Evolutionary conservation across 805 yeast species (phyloP).

Genomic region (Candida boleticola): DNA sequence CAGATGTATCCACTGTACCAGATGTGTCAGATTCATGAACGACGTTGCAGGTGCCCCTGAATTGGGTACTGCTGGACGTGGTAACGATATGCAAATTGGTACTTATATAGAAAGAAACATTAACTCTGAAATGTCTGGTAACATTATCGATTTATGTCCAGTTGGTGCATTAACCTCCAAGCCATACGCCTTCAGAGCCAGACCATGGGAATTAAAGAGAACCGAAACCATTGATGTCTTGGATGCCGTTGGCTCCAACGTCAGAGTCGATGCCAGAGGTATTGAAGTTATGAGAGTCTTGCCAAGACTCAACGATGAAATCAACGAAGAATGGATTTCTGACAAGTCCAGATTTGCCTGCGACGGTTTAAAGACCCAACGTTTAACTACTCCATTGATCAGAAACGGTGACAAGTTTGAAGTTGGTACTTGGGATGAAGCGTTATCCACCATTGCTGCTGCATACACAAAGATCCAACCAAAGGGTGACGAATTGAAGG

Average conservation of each 20-base stretch:
- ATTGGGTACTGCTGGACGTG: slow-evolving; percentile 85
- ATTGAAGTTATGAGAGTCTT: slow-evolving; percentile 83
- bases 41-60: slow-evolving; percentile 94
- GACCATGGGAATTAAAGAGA: slow-evolving; percentile 92
- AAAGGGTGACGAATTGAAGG: slow-evolving; percentile 70
- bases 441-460: slow-evolving; percentile 64
- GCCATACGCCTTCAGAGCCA: slow-evolving; percentile 88
- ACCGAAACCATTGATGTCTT: slow-evolving; percentile 82
- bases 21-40: slow-evolving; percentile 86
- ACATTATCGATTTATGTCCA: slow-evolving; percentile 84
- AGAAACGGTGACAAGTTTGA: slow-evolving; percentile 67
- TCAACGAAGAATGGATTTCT: slow-evolving; percentile 89
- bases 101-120: slow-evolving; percentile 83
- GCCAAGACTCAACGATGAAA: slow-evolving; percentile 82
- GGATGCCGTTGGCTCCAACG: slow-evolving; percentile 80
- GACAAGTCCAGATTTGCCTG: slow-evolving; percentile 84
- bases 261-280: slow-evolving; percentile 85
- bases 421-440: slow-evolving; percentile 86
- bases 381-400: slow-evolving; percentile 77
- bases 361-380: slow-evolving; percentile 83
- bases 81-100: slow-evolving; percentile 90
- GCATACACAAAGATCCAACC: slow-evolving; percentile 58
- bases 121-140: slow-evolving; percentile 82
- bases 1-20: slow-evolving; percentile 88
- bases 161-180: slow-evolving; percentile 89